Conservation (phyloP, 2,329 filamentous ascomycete genomes). For the Cladosporium sp. region DNA sequence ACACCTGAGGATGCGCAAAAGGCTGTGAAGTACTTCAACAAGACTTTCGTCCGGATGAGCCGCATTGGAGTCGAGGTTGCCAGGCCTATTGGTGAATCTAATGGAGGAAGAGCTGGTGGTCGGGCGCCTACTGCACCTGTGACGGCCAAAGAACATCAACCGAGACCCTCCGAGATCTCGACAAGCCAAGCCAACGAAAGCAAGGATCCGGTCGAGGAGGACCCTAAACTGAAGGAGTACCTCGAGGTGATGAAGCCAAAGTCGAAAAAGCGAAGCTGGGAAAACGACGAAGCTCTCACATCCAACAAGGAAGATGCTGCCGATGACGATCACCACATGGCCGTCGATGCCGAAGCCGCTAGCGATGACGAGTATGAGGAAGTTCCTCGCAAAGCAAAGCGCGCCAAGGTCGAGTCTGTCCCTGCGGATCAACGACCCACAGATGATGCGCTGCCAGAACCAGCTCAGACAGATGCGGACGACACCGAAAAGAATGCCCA, state of each 20-base stretch:
- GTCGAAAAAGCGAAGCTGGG: constrained; percentile 25
- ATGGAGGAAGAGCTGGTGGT: background rate
- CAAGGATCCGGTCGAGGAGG: constrained; percentile 44
- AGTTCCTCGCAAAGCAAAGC: constrained; percentile 47
- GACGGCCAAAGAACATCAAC: background rate
- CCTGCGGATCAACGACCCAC: background rate
- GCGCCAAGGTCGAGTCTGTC: constrained; percentile 15
- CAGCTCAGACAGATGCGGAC: background rate
- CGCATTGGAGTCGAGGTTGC: constrained; percentile 88
- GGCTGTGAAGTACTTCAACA: constrained; percentile 94
- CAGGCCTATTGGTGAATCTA: constrained; percentile 59
- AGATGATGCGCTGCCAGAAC: background rate
- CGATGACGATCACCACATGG: constrained; percentile 19
- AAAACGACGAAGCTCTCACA: constrained; percentile 3
- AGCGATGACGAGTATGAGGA: constrained; percentile 70
- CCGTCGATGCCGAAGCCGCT: background rate
- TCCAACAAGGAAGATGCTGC: constrained; percentile 1
- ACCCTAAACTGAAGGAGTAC: constrained; percentile 83
- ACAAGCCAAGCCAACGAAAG: constrained; percentile 19
- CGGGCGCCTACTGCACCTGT: constrained; percentile 11
- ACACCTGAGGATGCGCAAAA: constrained; percentile 71
- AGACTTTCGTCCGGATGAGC: constrained; percentile 91
- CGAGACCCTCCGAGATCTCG: background rate
- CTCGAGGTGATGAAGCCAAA: constrained; percentile 75
- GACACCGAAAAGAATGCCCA: background rate